Conservation (phyloP, 306 rosid species). For the Quercus robur region DNA sequence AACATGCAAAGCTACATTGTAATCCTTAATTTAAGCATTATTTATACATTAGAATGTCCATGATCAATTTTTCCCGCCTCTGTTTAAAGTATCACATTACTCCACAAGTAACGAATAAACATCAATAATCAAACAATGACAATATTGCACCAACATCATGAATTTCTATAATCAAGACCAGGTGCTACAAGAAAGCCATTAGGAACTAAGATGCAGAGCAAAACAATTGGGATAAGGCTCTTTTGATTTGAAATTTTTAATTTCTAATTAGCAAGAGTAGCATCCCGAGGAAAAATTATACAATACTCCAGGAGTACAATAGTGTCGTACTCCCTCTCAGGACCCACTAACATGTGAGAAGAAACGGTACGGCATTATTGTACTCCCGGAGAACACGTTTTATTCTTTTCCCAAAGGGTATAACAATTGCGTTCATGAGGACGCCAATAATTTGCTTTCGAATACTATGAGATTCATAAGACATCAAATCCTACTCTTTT, state of each 20-base stretch:
- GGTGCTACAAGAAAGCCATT: not conserved
- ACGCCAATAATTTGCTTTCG: no score
- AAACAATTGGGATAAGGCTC: not conserved
- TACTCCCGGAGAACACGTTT: no score
- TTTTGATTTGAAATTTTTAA: not conserved
- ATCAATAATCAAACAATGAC: not conserved
- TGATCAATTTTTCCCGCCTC: not conserved
- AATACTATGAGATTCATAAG: no score
- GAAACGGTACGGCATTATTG: no score
- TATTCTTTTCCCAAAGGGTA: no score
- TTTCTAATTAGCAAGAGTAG: not conserved
- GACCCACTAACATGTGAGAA: no score
- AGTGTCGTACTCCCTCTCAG: no score
- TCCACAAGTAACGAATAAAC: not conserved
- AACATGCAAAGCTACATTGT: not conserved
- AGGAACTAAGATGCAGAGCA: not conserved
- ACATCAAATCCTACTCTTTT: no score
- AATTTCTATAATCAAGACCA: not conserved
- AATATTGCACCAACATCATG: not conserved
- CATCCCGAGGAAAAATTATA: not conserved
- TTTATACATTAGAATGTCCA: not conserved
- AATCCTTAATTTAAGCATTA: not conserved
- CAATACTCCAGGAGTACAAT: no score
- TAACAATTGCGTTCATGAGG: no score
- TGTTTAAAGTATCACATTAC: not conserved